These are phyloP conservation scores for Garcia nutans DNA, from an alignment of 345 rosid genomes.

Conservation along the genomic window DNA sequence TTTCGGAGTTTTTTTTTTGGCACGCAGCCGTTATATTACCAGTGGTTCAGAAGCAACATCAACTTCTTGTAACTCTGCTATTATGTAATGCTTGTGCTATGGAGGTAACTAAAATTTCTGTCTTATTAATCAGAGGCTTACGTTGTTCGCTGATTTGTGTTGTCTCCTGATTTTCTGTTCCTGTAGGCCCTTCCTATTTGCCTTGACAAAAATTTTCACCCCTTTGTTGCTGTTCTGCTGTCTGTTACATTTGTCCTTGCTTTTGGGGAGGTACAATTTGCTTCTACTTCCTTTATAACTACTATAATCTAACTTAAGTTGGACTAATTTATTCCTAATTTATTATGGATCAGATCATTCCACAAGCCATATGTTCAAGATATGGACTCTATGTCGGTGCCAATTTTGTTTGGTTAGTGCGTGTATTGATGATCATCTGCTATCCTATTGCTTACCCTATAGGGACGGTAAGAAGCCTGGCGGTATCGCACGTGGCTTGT, in stretches of 20 bases:
- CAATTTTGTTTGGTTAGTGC: conserved; percentile 33
- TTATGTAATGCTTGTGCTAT: conserved; percentile 34
- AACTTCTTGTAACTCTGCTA: conserved; percentile 34
- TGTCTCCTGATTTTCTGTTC: not conserved
- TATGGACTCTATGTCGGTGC: conserved; percentile 32
- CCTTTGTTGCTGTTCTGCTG: conserved; percentile 31
- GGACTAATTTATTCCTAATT: not conserved
- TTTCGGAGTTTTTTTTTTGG: not conserved
- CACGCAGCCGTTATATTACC: conserved; percentile 26
- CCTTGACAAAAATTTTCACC: conserved; percentile 30
- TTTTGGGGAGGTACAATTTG: conserved; percentile 28
- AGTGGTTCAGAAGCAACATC: conserved; percentile 35
- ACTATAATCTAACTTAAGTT: not conserved
- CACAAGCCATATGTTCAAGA: conserved; percentile 34
- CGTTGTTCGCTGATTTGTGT: not conserved
- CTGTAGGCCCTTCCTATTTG: conserved; percentile 32
- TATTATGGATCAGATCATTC: conserved; percentile 21
- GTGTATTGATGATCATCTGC: conserved; percentile 32
- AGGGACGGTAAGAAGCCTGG: conserved; percentile 21
- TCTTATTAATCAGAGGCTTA: not conserved
- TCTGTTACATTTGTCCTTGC: conserved; percentile 34
- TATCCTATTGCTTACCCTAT: conserved; percentile 33
- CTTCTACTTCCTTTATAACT: not conserved
- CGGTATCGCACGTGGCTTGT: too few species aligned
- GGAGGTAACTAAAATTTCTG: conserved; percentile 16